These are phyloP conservation scores for Penicillium psychrofluorescens DNA, from an alignment of 495 filamentous ascomycete species.

Conservation along the genomic window DNA sequence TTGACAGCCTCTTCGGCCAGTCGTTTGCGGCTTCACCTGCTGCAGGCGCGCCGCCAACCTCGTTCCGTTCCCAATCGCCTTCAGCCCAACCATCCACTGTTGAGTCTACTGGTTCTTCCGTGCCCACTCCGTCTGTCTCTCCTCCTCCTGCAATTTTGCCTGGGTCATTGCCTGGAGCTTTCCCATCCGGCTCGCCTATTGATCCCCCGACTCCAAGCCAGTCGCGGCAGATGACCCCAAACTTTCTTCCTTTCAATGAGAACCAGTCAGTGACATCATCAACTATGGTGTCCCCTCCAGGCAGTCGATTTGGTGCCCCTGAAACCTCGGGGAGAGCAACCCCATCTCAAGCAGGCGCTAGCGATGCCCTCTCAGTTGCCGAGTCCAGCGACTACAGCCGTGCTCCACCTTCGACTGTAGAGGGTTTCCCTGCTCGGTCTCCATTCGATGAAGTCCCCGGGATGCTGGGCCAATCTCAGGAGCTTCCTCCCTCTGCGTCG, in stretches of 20 bases:
- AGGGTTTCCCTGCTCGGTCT: slow-evolving; percentile 16
- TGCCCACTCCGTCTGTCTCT: slow-evolving; percentile 55
- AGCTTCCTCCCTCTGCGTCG: slow-evolving; percentile 12
- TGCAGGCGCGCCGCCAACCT: slow-evolving; percentile 47
- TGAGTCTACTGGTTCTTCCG: slow-evolving; percentile 29
- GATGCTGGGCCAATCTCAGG: slow-evolving; percentile 19
- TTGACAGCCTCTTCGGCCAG: slow-evolving; percentile 87
- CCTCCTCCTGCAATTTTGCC: slow-evolving; percentile 40
- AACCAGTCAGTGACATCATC: slow-evolving; percentile 68
- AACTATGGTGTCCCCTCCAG: slow-evolving; percentile 73
- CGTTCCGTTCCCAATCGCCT: slow-evolving; percentile 58
- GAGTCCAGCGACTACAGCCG: slow-evolving; percentile 20
- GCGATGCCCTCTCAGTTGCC: slow-evolving; percentile 12
- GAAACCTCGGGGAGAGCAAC: slow-evolving; percentile 52
- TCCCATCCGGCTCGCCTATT: slow-evolving; percentile 1
- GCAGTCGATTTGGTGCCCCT: slow-evolving; percentile 54
- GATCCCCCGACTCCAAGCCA: slow-evolving; percentile 57
- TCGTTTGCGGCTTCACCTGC: slow-evolving; percentile 48
- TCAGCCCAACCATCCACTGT: slow-evolving; percentile 14
- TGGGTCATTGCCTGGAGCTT: slow-evolving; percentile 28
- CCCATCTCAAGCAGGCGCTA: slow-evolving; percentile 43
- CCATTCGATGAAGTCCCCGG: slow-evolving; percentile 39
- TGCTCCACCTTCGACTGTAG: slow-evolving; percentile 11
- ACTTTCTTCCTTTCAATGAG: slow-evolving; percentile 57
- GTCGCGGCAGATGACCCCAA: slow-evolving; percentile 65